Evolutionary conservation across 1,284 basidiomycete species (phyloP), one percentile per base, ranked within the genome.

Genomic region (Pseudozyma pruni): DNA sequence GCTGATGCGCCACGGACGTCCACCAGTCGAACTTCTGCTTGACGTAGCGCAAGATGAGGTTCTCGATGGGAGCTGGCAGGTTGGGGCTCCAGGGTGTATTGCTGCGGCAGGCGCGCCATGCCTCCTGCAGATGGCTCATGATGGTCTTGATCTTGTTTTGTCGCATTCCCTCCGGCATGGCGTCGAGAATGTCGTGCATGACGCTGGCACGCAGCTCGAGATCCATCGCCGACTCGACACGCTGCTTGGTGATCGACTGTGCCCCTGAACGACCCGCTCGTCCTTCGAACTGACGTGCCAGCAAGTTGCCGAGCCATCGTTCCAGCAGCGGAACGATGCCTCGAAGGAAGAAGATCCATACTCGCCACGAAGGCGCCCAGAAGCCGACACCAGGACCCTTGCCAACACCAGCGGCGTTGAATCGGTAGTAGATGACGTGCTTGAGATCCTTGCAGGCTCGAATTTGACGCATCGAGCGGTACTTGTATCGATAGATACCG

Each of bases 1-100:
- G 93, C 83, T 94, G 93, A 80, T 94, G 92, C 14, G 89, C 91
- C 64, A 87, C 92, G 84, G 92, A 96, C 72, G 91, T 92, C 94
- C 94, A 98, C 94, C 94, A 97, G 83, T 98, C 96, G 10, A 93
- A 91, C 86, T 99, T 99, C 84, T 90, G 91, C 88, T 99, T 99
- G 88, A 98, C 95, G 85, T 98, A 99, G 49, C 96, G 91, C 41
- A 99, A 84, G 74, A 99, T 98, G 83, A 99, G 96, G 84, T 98
- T 98, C 85, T 98, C 96, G 73, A 99, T 96, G 8, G 96, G 92
- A 0, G 94, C 95, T 0, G 96, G 93, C 92, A 96, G 95, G 49
- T 93, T 93, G 11, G 92, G 93, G 83, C 94, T 94, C 93, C 94
- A 95, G 20, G 93, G 94, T 76, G 94, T 96, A 83, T 98, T 98